Evolutionary conservation across 2,329 filamentous ascomycete species (phyloP).

Genomic region (Scytalidium sp.): DNA sequence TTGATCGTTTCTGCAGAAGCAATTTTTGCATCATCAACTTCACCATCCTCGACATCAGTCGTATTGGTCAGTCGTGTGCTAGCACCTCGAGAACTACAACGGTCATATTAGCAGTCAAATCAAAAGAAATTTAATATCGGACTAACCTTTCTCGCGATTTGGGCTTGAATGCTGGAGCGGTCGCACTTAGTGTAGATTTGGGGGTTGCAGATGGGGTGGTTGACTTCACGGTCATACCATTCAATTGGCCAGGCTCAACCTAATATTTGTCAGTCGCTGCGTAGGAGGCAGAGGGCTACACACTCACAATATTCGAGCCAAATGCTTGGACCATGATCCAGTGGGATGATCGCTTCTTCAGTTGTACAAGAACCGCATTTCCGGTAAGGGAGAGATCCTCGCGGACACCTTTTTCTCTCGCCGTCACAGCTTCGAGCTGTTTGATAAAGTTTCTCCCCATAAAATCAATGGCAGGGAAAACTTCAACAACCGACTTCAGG

Average conservation of each 20-base stretch:
- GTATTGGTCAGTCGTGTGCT: slow-evolving; percentile 25
- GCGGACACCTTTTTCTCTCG: slow-evolving; percentile 59
- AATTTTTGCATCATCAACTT: slow-evolving; percentile 60
- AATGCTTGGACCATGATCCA: slow-evolving; percentile 78
- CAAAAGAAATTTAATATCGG: neutral
- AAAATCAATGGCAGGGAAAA: slow-evolving; percentile 87
- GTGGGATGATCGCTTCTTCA: slow-evolving; percentile 63
- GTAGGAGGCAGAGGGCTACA: slow-evolving; percentile 2
- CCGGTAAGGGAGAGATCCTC: slow-evolving; percentile 75
- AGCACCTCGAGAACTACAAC: slow-evolving; percentile 25
- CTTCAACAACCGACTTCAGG: slow-evolving; percentile 73
- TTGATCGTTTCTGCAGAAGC: slow-evolving; percentile 6
- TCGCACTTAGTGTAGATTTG: slow-evolving; percentile 50
- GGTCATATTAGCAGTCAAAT: slow-evolving; percentile 28
- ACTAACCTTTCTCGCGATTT: slow-evolving; percentile 30
- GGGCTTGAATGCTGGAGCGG: slow-evolving; percentile 64
- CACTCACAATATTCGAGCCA: slow-evolving; percentile 58
- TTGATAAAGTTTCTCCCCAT: slow-evolving; percentile 69
- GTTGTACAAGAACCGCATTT: slow-evolving; percentile 66
- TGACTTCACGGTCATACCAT: slow-evolving; percentile 6
- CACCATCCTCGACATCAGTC: slow-evolving; percentile 66
- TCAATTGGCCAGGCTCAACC: slow-evolving; percentile 12
- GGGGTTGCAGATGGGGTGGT: slow-evolving; percentile 5
- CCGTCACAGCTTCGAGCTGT: slow-evolving; percentile 63
- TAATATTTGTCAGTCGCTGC: slow-evolving; percentile 28